phyloP scores from a whole-genome alignment of 768 basidiomycete genomes.

The Rhodosporidiobolus sp. region DNA sequence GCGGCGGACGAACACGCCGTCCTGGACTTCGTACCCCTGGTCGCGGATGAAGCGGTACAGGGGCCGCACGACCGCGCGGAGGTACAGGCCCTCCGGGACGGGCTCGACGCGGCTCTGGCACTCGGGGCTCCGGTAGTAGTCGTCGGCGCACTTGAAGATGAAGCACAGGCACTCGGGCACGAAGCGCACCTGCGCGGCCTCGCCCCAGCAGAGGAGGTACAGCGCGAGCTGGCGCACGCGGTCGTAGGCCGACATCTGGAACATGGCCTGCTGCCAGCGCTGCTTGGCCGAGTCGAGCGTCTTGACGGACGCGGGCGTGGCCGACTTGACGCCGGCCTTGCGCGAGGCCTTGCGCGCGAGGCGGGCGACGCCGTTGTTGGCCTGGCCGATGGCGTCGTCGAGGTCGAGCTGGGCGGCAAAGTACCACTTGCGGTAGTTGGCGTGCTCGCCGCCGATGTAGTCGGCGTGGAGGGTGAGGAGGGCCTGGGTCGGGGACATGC shows the following conservation, averaged over 20 bases:
- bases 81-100: slow-evolving; percentile 91
- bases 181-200: slow-evolving; percentile 95
- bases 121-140: slow-evolving; percentile 98
- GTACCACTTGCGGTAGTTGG: slow-evolving; percentile 99
- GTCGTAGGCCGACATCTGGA: slow-evolving; percentile 97
- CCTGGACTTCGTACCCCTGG: slow-evolving; percentile 93
- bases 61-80: slow-evolving; percentile 84
- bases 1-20: slow-evolving; percentile 87
- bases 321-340: slow-evolving; percentile 45
- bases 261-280: slow-evolving; percentile 96
- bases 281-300: slow-evolving; percentile 81
- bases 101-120: slow-evolving; percentile 89
- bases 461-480: slow-evolving; percentile 93
- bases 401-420: slow-evolving; percentile 98
- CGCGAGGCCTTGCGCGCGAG: slow-evolving; percentile 63
- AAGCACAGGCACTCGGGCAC: slow-evolving; percentile 95
- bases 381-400: slow-evolving; percentile 90
- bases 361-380: slow-evolving; percentile 78
- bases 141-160: slow-evolving; percentile 99
- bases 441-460: slow-evolving; percentile 96
- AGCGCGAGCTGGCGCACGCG: slow-evolving; percentile 92
- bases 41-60: slow-evolving; percentile 95
- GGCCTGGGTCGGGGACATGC: slow-evolving; percentile 95
- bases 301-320: slow-evolving; percentile 60
- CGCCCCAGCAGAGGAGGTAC: slow-evolving; percentile 94